These are phyloP conservation scores for Pontederia paniculata DNA, from an alignment of 176 grass and related monocot species.

Conservation along the genomic window DNA sequence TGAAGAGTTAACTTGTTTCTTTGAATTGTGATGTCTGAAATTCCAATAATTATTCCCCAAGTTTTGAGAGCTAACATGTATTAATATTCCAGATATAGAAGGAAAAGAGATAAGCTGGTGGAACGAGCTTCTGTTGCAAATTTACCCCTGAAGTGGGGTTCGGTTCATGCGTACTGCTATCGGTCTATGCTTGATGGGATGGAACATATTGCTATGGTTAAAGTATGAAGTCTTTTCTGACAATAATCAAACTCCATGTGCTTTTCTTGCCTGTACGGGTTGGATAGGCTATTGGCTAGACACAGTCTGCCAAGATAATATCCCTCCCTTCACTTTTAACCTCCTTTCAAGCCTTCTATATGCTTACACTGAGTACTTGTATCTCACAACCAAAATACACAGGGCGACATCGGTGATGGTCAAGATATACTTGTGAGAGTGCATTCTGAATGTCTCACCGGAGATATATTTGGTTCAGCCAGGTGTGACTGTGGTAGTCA, in stretches of 20 bases:
- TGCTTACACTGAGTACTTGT: background rate
- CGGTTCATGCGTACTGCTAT: constrained; percentile 60
- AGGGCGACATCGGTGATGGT: constrained; percentile 97
- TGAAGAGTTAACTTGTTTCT: no score
- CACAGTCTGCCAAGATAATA: background rate
- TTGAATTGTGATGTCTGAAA: background rate
- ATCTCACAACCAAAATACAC: constrained; percentile 15
- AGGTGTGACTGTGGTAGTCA: constrained; percentile 84
- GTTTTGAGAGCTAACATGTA: background rate
- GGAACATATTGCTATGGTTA: constrained; percentile 99
- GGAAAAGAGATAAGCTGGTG: constrained; percentile 93
- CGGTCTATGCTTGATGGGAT: constrained; percentile 85
- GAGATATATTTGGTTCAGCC: constrained; percentile 92
- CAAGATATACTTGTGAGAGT: constrained; percentile 85
- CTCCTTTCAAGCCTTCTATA: background rate
- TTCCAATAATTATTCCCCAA: background rate
- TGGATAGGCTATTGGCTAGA: background rate
- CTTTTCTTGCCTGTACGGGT: background rate
- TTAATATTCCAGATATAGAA: constrained; percentile 54
- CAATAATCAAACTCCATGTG: background rate
- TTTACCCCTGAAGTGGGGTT: constrained; percentile 69
- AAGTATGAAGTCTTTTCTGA: constrained; percentile 38
- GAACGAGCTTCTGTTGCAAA: constrained; percentile 71
- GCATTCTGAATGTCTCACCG: constrained; percentile 87
- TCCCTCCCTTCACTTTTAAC: background rate